phyloP scores from a whole-genome alignment of 176 grass and related monocot genomes.

The Juncus inflexus region DNA sequence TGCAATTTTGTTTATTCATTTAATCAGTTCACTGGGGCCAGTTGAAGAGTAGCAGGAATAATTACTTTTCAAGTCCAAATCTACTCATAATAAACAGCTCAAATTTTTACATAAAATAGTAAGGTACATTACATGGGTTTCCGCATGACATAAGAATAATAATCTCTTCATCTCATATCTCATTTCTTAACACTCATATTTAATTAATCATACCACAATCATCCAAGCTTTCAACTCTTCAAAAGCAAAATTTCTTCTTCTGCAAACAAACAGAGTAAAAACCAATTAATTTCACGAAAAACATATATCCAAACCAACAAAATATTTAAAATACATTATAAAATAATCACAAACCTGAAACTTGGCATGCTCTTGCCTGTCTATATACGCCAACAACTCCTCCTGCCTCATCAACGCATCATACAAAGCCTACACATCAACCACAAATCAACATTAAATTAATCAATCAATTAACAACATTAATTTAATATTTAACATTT shows the following conservation, averaged over 20 bases:
- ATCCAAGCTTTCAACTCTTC: slow-evolving; percentile 6
- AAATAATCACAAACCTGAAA: slow-evolving; percentile 30
- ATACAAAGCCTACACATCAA: slow-evolving; percentile 39
- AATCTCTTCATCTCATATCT: no score
- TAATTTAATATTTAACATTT: neutral
- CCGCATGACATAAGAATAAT: no score
- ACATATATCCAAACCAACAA: neutral
- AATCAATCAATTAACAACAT: neutral
- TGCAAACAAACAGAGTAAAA: neutral
- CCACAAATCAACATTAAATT: neutral
- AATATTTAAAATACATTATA: neutral
- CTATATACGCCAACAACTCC: slow-evolving; percentile 52
- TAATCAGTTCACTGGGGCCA: no score
- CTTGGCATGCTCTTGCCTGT: slow-evolving; percentile 43
- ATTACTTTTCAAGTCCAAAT: no score
- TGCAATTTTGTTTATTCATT: no score
- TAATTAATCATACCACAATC: no score
- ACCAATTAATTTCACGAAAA: neutral
- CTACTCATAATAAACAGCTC: no score
- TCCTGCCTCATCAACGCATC: slow-evolving; percentile 53
- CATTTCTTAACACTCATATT: no score
- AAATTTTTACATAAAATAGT: no score
- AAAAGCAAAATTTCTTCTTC: slow-evolving; percentile 32
- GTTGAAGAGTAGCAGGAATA: no score
- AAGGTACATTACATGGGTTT: no score